phyloP scores from a whole-genome alignment of 2,329 filamentous ascomycete species.

The Seiridium unicorne region DNA sequence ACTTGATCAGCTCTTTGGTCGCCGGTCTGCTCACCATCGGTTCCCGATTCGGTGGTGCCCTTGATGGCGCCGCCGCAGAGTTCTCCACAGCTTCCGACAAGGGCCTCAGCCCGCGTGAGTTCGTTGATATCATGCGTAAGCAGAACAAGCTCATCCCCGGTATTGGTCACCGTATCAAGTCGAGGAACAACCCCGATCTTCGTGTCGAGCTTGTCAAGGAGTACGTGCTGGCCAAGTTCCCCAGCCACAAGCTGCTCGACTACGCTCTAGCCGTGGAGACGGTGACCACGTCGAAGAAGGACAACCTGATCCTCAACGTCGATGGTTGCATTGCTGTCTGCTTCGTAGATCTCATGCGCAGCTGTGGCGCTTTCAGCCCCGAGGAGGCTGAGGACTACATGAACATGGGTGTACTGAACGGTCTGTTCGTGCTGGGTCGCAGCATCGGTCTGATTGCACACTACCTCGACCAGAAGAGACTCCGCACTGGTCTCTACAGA shows the following conservation, averaged over 20 bases:
- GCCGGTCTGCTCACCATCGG: conserved; percentile 97
- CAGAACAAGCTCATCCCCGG: conserved; percentile 99
- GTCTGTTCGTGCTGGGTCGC: conserved; percentile 95
- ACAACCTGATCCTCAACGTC: conserved; percentile 99
- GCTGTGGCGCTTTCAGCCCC: conserved; percentile 92
- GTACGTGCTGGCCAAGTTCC: conserved; percentile 97
- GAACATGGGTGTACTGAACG: conserved; percentile 98
- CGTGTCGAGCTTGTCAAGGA: conserved; percentile 99
- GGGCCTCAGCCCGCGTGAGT: conserved; percentile 96
- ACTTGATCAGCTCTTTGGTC: conserved; percentile 92
- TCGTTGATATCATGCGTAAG: conserved; percentile 98
- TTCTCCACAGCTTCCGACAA: conserved; percentile 98
- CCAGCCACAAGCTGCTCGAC: conserved; percentile 95
- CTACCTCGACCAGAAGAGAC: conserved; percentile 99
- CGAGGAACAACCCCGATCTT: conserved; percentile 98
- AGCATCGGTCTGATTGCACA: conserved; percentile 99
- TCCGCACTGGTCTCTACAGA: conserved; percentile 97
- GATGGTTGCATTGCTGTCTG: conserved; percentile 97
- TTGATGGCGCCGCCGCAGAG: conserved; percentile 96
- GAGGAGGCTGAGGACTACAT: conserved; percentile 99
- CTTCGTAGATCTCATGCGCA: conserved; percentile 96
- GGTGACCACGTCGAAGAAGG: conserved; percentile 99
- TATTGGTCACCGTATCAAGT: conserved; percentile 99
- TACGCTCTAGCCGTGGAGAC: conserved; percentile 97
- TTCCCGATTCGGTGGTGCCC: conserved; percentile 95